Conservation (phyloP, 495 filamentous ascomycete species). For the Tuber melanosporum region DNA sequence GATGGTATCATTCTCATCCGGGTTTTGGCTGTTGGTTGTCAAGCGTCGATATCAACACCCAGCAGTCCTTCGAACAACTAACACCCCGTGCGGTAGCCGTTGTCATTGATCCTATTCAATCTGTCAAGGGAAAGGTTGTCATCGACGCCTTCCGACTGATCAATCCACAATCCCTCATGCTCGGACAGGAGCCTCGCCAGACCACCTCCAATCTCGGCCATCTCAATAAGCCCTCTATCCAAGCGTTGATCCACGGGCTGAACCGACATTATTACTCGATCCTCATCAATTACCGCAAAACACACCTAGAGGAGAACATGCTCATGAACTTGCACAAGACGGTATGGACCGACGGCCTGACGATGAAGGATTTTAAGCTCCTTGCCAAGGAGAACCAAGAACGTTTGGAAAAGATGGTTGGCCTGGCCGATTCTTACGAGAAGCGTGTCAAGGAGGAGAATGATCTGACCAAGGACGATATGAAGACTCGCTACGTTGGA, state of each 20-base stretch:
- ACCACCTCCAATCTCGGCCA: slow-evolving; percentile 96
- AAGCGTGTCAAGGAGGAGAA: slow-evolving; percentile 98
- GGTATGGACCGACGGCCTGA: slow-evolving; percentile 93
- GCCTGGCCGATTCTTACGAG: slow-evolving; percentile 90
- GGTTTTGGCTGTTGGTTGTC: slow-evolving; percentile 99
- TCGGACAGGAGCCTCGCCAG: slow-evolving; percentile 96
- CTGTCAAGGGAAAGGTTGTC: slow-evolving; percentile 98
- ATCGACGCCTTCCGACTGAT: slow-evolving; percentile 99
- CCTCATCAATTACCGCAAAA: slow-evolving; percentile 95
- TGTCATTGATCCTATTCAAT: slow-evolving; percentile 97
- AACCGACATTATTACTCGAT: slow-evolving; percentile 99
- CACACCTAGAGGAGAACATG: slow-evolving; percentile 97
- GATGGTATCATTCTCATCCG: slow-evolving; percentile 99
- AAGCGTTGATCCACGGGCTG: slow-evolving; percentile 96
- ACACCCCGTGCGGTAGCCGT: slow-evolving; percentile 94
- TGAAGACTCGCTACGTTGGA: slow-evolving; percentile 98
- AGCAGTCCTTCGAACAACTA: slow-evolving; percentile 97
- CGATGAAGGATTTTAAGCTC: slow-evolving; percentile 91
- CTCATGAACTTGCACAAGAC: slow-evolving; percentile 99
- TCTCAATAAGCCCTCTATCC: slow-evolving; percentile 96
- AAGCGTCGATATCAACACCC: slow-evolving; percentile 97
- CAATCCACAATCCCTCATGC: slow-evolving; percentile 96
- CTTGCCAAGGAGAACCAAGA: slow-evolving; percentile 80
- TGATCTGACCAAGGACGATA: slow-evolving; percentile 89
- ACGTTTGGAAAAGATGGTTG: slow-evolving; percentile 76